Evolutionary conservation across 1,284 basidiomycete genomes (phyloP).

Genomic region (Ganoderma meredithae): DNA sequence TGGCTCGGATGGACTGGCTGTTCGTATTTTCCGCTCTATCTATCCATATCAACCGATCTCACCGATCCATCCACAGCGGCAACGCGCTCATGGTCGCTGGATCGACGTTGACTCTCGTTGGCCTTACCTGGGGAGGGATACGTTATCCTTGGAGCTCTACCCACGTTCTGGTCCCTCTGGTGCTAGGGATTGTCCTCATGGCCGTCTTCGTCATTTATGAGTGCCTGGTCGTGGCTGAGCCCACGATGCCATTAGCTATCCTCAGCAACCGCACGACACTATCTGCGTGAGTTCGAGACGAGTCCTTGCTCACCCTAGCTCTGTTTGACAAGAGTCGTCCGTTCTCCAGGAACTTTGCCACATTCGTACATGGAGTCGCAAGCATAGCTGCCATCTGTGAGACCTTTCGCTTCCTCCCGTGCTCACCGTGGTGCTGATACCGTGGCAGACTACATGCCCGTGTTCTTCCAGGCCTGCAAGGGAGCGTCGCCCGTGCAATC

Average conservation of each 20-base stretch:
- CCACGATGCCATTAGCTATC: slow-evolving; percentile 40
- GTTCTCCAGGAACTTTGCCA: slow-evolving; percentile 34
- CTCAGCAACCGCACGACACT: slow-evolving; percentile 41
- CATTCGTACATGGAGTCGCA: slow-evolving; percentile 28
- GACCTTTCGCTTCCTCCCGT: background rate
- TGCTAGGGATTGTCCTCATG: slow-evolving; percentile 31
- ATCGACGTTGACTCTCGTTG: slow-evolving; percentile 26
- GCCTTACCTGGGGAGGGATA: slow-evolving; percentile 34
- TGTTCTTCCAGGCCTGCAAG: slow-evolving; percentile 50
- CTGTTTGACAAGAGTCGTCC: background rate
- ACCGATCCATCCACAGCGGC: slow-evolving; percentile 22
- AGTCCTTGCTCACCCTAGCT: too few species aligned
- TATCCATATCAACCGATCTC: background rate
- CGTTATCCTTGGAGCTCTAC: slow-evolving; percentile 31
- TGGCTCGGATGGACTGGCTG: slow-evolving; percentile 39
- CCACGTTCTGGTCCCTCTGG: slow-evolving; percentile 30
- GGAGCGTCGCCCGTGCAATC: slow-evolving; percentile 37
- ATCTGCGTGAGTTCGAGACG: slow-evolving; percentile 35
- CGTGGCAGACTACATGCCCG: slow-evolving; percentile 43
- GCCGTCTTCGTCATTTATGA: slow-evolving; percentile 31
- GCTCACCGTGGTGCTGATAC: background rate
- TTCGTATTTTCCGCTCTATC: slow-evolving; percentile 21
- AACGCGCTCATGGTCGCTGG: slow-evolving; percentile 29
- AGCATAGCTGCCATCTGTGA: slow-evolving; percentile 28
- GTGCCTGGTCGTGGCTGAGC: background rate